Percentiles rank a stretch among this genome's conserved stretches.
These are phyloP conservation scores for Nidula niveotomentosa DNA, from an alignment of 1,284 basidiomycete species.

Conservation along the genomic window DNA sequence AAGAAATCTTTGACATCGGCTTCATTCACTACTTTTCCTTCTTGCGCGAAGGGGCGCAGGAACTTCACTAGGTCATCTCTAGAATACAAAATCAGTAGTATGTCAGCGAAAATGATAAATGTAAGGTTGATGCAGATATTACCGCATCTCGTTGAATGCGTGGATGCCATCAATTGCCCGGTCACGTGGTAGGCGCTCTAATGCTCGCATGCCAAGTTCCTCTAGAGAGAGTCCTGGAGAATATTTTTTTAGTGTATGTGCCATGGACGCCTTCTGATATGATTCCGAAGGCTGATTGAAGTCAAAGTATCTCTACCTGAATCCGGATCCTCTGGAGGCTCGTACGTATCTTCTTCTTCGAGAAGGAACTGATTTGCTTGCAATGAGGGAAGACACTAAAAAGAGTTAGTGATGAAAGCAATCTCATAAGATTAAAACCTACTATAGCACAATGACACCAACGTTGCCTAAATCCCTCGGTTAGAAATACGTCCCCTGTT, in stretches of 20 bases:
- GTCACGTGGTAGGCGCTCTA: conserved; percentile 69
- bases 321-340: conserved; percentile 81
- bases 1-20: conserved; percentile 73
- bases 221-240: conserved; percentile 67
- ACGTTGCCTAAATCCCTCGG: conserved; percentile 64
- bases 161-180: conserved; percentile 77
- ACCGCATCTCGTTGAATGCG: conserved; percentile 81
- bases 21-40: conserved; percentile 75
- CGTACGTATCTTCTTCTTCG: conserved; percentile 79
- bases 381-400: conserved; percentile 57
- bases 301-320: conserved; percentile 44
- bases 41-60: conserved; percentile 74
- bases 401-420: background rate
- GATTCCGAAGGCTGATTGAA: conserved; percentile 4
- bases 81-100: conserved; percentile 4
- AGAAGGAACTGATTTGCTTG: conserved; percentile 55
- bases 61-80: conserved; percentile 74
- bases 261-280: background rate
- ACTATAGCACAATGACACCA: conserved; percentile 74
- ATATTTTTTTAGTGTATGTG: conserved; percentile 7
- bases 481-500: conserved; percentile 70
- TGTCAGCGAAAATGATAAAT: conserved; percentile 1
- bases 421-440: conserved; percentile 18
- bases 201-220: conserved; percentile 76
- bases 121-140: conserved; percentile 15